Percentiles rank a stretch among this genome's conserved stretches.
Evolutionary conservation across 106 monocot genomes (phyloP).

Genomic region (Ottelia alismoides): DNA sequence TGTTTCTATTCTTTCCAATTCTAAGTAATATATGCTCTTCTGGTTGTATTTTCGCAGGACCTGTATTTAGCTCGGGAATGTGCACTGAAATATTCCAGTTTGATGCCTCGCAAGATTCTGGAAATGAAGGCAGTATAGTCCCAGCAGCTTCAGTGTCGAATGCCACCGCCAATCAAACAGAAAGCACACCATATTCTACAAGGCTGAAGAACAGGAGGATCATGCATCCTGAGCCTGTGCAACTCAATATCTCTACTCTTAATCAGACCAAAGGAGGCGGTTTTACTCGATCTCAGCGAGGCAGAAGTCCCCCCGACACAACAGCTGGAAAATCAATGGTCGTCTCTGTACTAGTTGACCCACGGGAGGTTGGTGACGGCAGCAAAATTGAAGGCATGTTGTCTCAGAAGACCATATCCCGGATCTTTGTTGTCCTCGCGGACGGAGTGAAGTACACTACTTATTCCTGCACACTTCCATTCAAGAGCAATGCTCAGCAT

Average conservation of each 20-base stretch:
- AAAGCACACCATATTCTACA: not conserved
- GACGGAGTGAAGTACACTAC: conserved; percentile 27
- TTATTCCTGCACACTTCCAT: conserved; percentile 22
- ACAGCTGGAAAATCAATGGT: conserved; percentile 35
- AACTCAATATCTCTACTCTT: conserved; percentile 27
- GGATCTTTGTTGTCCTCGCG: conserved; percentile 36
- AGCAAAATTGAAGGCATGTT: conserved; percentile 36
- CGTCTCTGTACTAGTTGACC: conserved; percentile 77
- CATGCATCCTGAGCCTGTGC: conserved; percentile 31
- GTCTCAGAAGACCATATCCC: conserved; percentile 38
- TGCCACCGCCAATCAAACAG: conserved; percentile 1
- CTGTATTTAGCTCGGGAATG: conserved; percentile 79
- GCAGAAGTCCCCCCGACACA: conserved; percentile 14
- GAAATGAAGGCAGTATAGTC: conserved; percentile 33
- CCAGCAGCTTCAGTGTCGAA: conserved; percentile 35
- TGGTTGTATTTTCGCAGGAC: conserved; percentile 73
- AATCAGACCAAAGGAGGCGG: conserved; percentile 29
- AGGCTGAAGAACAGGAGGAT: conserved; percentile 57
- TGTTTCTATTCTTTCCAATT: no score
- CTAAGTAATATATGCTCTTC: no score
- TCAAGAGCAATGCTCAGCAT: conserved; percentile 6
- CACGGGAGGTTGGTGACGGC: conserved; percentile 51
- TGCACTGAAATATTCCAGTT: conserved; percentile 96
- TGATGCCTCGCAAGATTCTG: conserved; percentile 36
- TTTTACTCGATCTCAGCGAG: conserved; percentile 18